Percentiles rank a stretch among this genome's conserved stretches.
Evolutionary conservation across 2,329 filamentous ascomycete species (phyloP).

Genomic region (Polytolypa hystricis): DNA sequence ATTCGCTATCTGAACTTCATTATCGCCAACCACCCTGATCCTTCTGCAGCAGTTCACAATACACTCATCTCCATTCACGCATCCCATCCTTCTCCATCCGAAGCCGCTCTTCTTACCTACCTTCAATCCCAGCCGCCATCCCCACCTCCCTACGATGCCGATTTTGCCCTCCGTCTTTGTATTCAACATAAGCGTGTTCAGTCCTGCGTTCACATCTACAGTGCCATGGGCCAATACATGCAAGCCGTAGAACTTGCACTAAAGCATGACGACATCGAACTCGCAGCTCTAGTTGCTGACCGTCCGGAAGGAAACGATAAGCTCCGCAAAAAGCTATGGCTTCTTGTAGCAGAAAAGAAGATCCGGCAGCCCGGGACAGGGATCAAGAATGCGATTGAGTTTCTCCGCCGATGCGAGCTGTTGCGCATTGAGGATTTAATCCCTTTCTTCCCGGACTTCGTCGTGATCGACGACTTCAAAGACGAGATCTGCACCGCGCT

Average conservation of each 20-base stretch:
- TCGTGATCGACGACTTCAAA: slow-evolving; percentile 98
- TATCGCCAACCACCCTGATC: slow-evolving; percentile 71
- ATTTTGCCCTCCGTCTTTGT: slow-evolving; percentile 90
- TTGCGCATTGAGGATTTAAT: slow-evolving; percentile 94
- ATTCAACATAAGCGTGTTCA: slow-evolving; percentile 90
- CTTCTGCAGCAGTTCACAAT: slow-evolving; percentile 81
- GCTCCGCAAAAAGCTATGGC: slow-evolving; percentile 87
- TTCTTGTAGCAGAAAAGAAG: slow-evolving; percentile 87
- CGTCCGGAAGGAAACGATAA: slow-evolving; percentile 63
- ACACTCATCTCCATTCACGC: slow-evolving; percentile 94
- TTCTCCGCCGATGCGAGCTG: slow-evolving; percentile 81
- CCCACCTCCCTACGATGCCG: slow-evolving; percentile 76
- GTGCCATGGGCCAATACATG: slow-evolving; percentile 85
- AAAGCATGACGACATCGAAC: slow-evolving; percentile 77
- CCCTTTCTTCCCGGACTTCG: slow-evolving; percentile 96
- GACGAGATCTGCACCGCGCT: slow-evolving; percentile 92
- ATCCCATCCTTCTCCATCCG: slow-evolving; percentile 69
- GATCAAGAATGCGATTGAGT: slow-evolving; percentile 89
- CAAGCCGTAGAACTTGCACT: slow-evolving; percentile 89
- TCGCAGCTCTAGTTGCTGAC: slow-evolving; percentile 82
- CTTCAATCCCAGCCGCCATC: slow-evolving; percentile 83
- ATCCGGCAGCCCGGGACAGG: slow-evolving; percentile 69
- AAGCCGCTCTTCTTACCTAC: slow-evolving; percentile 76
- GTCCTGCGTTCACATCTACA: slow-evolving; percentile 95
- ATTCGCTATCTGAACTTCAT: slow-evolving; percentile 87